Evolutionary conservation across 495 filamentous ascomycete genomes (phyloP), one percentile per base, ranked within the genome.

Genomic region (Articulospora tetracladia): DNA sequence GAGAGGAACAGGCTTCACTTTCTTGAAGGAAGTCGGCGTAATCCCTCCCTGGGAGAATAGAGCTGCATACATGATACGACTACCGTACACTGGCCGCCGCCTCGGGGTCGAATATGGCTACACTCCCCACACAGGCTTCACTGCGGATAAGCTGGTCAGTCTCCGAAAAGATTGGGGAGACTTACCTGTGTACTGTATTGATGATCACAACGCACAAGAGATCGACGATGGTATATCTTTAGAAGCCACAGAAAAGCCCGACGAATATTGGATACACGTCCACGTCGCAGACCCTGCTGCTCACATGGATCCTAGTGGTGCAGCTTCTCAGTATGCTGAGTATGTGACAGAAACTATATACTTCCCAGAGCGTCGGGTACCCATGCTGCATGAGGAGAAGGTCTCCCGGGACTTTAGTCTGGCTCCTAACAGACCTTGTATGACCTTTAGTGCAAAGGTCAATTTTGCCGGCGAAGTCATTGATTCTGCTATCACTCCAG

Each of bases 201-300:
- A 98, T 68, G 79, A 81, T 61, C 75, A 76, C 1, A 70, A 72
- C 28, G 86, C 94, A 1, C 68, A 82, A 41, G 92, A 97, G 66
- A 90, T 96, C 54, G 94, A 98, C 62, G 93, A 98, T 68, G 93
- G 89, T 23, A 72, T 98, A 10, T 97, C 92, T 1, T 59, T 97
- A 8, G 90, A 94, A 68, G 72, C 71, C 11, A 78, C 89, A 1
- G 74, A 77, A 0, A 72, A 75, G 15, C 69, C 75, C 1, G 77
- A 78, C 3, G 82, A 87, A 17, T 88, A 83, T 65, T 98, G 95
- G 95, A 75, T 98, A 28, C 92, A 90, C 67, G 72, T 95, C 12
- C 94, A 98, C 68, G 78, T 96, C 34, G 94, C 95, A n/a, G 94
- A 98, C 67, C 95, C 93, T 1, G 88, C 92, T 3, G 90, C 94